phyloP scores from a whole-genome alignment of 768 basidiomycete species.

The Trichaptum fuscoviolaceum region DNA sequence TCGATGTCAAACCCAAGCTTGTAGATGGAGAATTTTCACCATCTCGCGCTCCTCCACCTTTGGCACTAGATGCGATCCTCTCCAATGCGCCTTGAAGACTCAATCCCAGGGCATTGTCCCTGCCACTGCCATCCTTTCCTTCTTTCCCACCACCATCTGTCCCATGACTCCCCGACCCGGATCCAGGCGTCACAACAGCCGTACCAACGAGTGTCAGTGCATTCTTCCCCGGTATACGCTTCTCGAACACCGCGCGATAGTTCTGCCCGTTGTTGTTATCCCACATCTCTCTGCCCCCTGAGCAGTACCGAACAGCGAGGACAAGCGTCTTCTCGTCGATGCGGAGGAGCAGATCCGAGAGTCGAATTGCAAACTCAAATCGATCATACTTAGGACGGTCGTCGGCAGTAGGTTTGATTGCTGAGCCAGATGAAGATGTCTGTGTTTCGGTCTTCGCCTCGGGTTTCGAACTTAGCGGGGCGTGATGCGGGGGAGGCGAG shows the following conservation, averaged over 20 bases:
- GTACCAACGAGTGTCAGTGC: slow-evolving; percentile 18
- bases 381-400: slow-evolving; percentile 44
- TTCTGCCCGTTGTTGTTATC: slow-evolving; percentile 83
- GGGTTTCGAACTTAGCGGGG: neutral
- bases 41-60: neutral
- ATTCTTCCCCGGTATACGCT: slow-evolving; percentile 13
- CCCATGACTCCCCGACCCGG: neutral
- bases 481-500: slow-evolving; percentile 11
- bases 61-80: slow-evolving; percentile 1
- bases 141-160: neutral
- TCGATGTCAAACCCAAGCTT: neutral
- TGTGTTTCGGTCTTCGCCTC: neutral
- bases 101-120: neutral
- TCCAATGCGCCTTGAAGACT: slow-evolving; percentile 3
- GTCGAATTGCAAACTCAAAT: slow-evolving; percentile 69
- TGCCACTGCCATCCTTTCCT: neutral
- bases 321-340: slow-evolving; percentile 82
- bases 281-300: slow-evolving; percentile 79
- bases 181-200: slow-evolving; percentile 14
- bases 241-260: slow-evolving; percentile 68
- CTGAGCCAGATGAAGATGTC: neutral
- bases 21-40: neutral
- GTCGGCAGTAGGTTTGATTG: neutral
- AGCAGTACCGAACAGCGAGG: slow-evolving; percentile 68
- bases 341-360: slow-evolving; percentile 71